These are phyloP conservation scores for Agaricus bisporus DNA, from an alignment of 768 basidiomycete species.

Conservation along the genomic window DNA sequence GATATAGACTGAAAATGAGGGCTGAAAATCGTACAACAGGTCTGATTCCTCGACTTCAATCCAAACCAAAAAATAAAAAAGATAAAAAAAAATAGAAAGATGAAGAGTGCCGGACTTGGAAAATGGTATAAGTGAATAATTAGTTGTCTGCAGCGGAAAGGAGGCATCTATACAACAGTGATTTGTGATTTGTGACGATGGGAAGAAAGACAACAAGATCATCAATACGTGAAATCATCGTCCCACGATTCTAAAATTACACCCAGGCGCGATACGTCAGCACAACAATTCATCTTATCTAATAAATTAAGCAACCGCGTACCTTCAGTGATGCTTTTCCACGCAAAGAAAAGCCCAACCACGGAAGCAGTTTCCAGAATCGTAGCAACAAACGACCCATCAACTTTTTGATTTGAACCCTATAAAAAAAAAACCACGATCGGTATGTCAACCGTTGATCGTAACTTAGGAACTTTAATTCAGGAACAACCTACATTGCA, in stretches of 20 bases:
- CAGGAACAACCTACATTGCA: constrained; percentile 43
- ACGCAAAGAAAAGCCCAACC: constrained; percentile 64
- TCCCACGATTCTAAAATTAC: constrained; percentile 25
- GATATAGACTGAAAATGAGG: no score
- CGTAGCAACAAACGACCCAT: constrained; percentile 85
- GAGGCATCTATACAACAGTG: no score
- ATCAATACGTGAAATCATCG: constrained; percentile 21
- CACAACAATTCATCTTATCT: neutral
- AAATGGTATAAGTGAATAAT: no score
- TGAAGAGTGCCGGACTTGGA: no score
- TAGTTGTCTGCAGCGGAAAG: no score
- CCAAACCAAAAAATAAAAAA: no score
- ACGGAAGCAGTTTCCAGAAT: constrained; percentile 75
- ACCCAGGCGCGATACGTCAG: neutral
- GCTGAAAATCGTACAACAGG: no score
- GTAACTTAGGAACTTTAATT: neutral
- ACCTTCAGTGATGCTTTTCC: constrained; percentile 90
- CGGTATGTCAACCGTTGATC: neutral
- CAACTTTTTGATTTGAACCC: constrained; percentile 64
- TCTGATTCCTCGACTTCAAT: no score
- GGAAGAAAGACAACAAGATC: constrained; percentile 7
- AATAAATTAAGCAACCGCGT: constrained; percentile 17
- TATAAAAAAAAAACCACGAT: constrained; percentile 17
- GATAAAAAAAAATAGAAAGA: no score
- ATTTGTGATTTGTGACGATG: neutral